Evolutionary conservation across 768 basidiomycete species (phyloP).

Genomic region (Boletus patriciae): DNA sequence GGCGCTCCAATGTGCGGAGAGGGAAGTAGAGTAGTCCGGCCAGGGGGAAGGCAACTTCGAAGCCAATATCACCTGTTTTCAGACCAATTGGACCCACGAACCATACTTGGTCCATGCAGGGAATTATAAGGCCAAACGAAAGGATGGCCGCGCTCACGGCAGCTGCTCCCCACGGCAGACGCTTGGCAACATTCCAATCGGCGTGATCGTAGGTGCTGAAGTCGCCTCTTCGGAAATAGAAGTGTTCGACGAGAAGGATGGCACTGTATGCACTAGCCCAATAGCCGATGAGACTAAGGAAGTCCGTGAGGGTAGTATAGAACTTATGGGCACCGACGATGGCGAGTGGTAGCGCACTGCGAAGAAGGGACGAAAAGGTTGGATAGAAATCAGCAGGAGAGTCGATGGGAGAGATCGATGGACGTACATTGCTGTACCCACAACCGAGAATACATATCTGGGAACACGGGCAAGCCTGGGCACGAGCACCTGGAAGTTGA

Average conservation of each 20-base stretch:
- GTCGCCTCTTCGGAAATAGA: slow-evolving; percentile 56
- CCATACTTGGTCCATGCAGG: slow-evolving; percentile 72
- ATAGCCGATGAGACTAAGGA: slow-evolving; percentile 70
- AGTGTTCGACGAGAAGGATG: slow-evolving; percentile 65
- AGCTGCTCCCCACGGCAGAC: slow-evolving; percentile 62
- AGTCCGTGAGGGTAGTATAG: slow-evolving; percentile 59
- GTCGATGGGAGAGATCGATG: neutral
- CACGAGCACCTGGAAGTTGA: slow-evolving; percentile 70
- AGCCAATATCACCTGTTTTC: slow-evolving; percentile 68
- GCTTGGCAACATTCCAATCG: slow-evolving; percentile 50
- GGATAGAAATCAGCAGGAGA: slow-evolving; percentile 7
- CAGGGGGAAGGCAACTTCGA: slow-evolving; percentile 56
- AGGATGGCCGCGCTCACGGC: slow-evolving; percentile 53
- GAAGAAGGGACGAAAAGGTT: neutral
- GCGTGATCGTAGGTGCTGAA: slow-evolving; percentile 49
- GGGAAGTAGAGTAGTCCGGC: slow-evolving; percentile 52
- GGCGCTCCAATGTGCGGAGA: slow-evolving; percentile 52
- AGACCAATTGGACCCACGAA: slow-evolving; percentile 67
- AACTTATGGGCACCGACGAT: slow-evolving; percentile 71
- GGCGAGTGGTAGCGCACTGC: slow-evolving; percentile 63
- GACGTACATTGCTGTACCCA: slow-evolving; percentile 66
- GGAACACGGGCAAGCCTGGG: slow-evolving; percentile 60
- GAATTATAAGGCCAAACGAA: slow-evolving; percentile 57
- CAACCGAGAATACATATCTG: slow-evolving; percentile 65
- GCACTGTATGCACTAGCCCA: slow-evolving; percentile 58